phyloP scores from a whole-genome alignment of 495 filamentous ascomycete genomes.

The Margaritispora aquatica region DNA sequence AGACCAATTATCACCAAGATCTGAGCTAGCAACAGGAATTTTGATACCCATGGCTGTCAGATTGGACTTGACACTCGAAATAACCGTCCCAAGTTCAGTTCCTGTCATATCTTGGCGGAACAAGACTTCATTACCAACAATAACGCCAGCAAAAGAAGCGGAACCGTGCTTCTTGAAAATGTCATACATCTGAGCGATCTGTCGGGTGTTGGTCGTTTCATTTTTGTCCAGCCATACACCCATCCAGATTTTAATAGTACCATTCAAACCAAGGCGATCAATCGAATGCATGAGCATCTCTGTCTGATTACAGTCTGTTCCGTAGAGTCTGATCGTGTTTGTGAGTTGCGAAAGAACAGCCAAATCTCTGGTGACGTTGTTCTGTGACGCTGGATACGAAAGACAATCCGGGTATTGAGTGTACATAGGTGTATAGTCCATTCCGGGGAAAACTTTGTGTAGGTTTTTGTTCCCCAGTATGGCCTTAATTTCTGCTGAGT shows the following conservation, averaged over 20 bases:
- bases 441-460: conserved; percentile 92
- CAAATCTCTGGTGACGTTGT: conserved; percentile 89
- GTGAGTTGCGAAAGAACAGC: conserved; percentile 90
- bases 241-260: conserved; percentile 83
- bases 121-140: conserved; percentile 92
- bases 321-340: conserved; percentile 84
- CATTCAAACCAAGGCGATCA: conserved; percentile 60
- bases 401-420: conserved; percentile 86
- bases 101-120: conserved; percentile 71
- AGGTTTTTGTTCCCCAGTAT: conserved; percentile 74
- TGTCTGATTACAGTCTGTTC: conserved; percentile 97
- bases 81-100: conserved; percentile 53
- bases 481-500: conserved; percentile 74
- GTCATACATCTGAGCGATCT: conserved; percentile 73
- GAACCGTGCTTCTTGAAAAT: conserved; percentile 65
- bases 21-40: conserved; percentile 79
- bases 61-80: conserved; percentile 63
- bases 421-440: conserved; percentile 92
- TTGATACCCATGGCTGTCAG: conserved; percentile 58
- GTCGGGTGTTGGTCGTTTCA: conserved; percentile 73
- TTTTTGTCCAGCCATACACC: conserved; percentile 92
- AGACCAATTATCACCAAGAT: conserved; percentile 89
- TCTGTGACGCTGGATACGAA: conserved; percentile 72
- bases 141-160: conserved; percentile 71
- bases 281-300: conserved; percentile 88